These are phyloP conservation scores for Hibiscus mutabilis DNA, from an alignment of 345 rosid genomes.

Conservation along the genomic window DNA sequence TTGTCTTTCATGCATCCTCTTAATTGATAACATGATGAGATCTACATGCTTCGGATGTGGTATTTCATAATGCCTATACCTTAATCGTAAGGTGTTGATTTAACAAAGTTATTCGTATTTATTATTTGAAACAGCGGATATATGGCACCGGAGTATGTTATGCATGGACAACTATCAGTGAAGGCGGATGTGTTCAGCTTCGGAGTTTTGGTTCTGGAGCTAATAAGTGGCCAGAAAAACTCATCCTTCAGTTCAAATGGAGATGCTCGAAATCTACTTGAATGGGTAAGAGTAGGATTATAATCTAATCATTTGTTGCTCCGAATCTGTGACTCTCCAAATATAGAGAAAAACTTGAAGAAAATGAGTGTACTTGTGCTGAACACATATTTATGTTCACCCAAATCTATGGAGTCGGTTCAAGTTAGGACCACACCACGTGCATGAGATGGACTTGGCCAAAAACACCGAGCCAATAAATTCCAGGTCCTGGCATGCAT, in stretches of 20 bases:
- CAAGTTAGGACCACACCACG: background rate
- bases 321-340: background rate
- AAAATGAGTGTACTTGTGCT: background rate
- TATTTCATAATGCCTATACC: background rate
- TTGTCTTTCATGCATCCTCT: constrained; percentile 10
- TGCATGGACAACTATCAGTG: constrained; percentile 72
- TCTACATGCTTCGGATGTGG: background rate
- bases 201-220: constrained; percentile 85
- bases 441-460: background rate
- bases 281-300: constrained; percentile 60
- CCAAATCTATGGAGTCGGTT: background rate
- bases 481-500: background rate
- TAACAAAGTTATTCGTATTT: background rate
- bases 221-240: constrained; percentile 77
- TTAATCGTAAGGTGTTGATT: background rate
- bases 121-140: constrained; percentile 58
- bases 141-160: constrained; percentile 96
- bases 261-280: constrained; percentile 65
- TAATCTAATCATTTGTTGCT: background rate
- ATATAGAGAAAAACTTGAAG: background rate
- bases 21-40: background rate
- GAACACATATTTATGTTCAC: background rate
- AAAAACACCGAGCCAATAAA: background rate
- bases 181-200: constrained; percentile 96
- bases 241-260: constrained; percentile 38